Conservation (phyloP, 1,284 basidiomycete genomes). For the Phenoliferia sp. region DNA sequence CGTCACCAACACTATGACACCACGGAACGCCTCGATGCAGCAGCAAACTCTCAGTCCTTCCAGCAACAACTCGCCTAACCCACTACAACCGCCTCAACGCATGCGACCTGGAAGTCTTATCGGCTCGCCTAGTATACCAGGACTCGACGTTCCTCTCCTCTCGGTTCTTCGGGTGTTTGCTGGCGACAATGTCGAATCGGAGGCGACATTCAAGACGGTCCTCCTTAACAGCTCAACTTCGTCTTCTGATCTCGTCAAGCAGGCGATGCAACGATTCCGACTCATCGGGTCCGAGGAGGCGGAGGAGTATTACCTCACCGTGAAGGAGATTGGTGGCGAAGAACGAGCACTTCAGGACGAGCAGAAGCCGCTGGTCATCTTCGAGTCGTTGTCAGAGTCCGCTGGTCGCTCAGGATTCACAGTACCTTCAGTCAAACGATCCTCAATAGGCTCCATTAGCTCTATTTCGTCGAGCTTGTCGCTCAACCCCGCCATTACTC, state of each 20-base stretch:
- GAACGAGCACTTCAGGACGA: slow-evolving; percentile 64
- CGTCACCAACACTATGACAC: slow-evolving; percentile 31
- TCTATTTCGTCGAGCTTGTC: slow-evolving; percentile 85
- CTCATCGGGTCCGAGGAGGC: slow-evolving; percentile 53
- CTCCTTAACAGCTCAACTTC: slow-evolving; percentile 81
- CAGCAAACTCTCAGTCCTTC: slow-evolving; percentile 15
- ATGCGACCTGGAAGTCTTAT: slow-evolving; percentile 50
- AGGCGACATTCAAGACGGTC: slow-evolving; percentile 97
- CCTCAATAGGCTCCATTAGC: slow-evolving; percentile 86
- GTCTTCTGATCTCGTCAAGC: slow-evolving; percentile 73
- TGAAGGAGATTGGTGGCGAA: slow-evolving; percentile 78
- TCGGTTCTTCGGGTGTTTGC: slow-evolving; percentile 94
- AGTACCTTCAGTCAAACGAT: slow-evolving; percentile 77
- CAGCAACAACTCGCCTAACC: slow-evolving; percentile 7
- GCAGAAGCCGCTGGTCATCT: slow-evolving; percentile 78
- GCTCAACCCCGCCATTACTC: slow-evolving; percentile 87
- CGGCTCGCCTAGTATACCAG: slow-evolving; percentile 42
- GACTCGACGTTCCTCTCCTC: slow-evolving; percentile 63
- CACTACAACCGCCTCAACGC: slow-evolving; percentile 14
- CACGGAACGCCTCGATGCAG: slow-evolving; percentile 8
- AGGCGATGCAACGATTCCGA: slow-evolving; percentile 89
- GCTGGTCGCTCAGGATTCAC: slow-evolving; percentile 41
- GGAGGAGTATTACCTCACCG: slow-evolving; percentile 77
- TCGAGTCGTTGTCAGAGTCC: slow-evolving; percentile 70
- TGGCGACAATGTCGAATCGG: slow-evolving; percentile 76